Percentiles rank a stretch among this genome's conserved stretches.
Conservation (phyloP, 2,329 filamentous ascomycete genomes). For the Colletotrichum somersetense region DNA sequence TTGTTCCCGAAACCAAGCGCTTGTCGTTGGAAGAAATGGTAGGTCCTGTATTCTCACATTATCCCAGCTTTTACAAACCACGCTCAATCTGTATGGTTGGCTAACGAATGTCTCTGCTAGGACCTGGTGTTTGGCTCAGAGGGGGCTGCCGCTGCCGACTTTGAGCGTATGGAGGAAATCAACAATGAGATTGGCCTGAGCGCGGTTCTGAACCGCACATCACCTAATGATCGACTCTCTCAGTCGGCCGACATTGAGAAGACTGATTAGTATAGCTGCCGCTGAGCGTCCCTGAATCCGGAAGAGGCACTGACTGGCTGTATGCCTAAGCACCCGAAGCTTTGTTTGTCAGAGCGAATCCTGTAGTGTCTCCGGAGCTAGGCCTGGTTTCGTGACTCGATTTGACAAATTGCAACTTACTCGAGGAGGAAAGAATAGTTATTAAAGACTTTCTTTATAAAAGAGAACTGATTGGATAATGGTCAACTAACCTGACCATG, state of each 20-base stretch:
- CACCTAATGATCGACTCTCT: not conserved
- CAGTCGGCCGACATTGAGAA: slow-evolving; percentile 24
- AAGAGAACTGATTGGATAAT: slow-evolving; percentile 44
- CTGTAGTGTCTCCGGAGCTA: not conserved
- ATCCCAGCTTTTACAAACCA: too few relatives aligned
- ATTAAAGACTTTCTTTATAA: not conserved
- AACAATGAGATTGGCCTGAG: slow-evolving; percentile 76
- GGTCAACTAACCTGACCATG: too few relatives aligned
- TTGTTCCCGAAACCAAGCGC: slow-evolving; percentile 75
- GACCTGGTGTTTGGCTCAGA: slow-evolving; percentile 76
- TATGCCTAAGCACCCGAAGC: not conserved
- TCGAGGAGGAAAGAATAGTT: not conserved
- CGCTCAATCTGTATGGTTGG: not conserved
- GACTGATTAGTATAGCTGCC: slow-evolving; percentile 4
- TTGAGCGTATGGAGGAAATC: slow-evolving; percentile 79
- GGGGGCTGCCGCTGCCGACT: slow-evolving; percentile 75
- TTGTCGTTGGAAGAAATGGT: slow-evolving; percentile 75
- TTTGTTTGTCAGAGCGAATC: not conserved
- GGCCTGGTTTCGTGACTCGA: not conserved
- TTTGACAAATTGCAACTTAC: not conserved
- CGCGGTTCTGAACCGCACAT: slow-evolving; percentile 41
- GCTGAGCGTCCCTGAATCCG: not conserved
- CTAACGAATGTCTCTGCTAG: slow-evolving; percentile 47
- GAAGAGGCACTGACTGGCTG: too few relatives aligned
- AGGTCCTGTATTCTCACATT: slow-evolving; percentile 21